phyloP scores from a whole-genome alignment of 2,329 filamentous ascomycete genomes.

The Fusarium graminum region DNA sequence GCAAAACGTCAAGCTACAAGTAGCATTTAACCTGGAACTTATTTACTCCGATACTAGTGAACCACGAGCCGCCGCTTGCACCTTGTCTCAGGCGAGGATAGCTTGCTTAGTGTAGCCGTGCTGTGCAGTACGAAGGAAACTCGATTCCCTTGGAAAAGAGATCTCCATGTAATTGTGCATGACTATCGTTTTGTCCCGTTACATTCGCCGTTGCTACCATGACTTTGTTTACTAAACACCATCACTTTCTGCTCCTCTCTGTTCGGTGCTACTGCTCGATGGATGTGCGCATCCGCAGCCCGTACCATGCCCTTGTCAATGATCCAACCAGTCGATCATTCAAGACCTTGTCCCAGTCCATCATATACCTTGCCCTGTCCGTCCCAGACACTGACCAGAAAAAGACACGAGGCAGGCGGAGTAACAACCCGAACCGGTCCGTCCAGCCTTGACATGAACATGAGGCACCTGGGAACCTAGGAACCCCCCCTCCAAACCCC shows the following conservation, averaged over 20 bases:
- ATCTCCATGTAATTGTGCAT: conserved; percentile 3
- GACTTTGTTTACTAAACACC: not conserved
- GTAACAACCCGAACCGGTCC: conserved; percentile 41
- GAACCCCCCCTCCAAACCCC: conserved; percentile 22
- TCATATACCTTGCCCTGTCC: conserved; percentile 18
- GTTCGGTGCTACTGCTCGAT: not conserved
- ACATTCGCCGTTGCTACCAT: not conserved
- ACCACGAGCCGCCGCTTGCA: conserved; percentile 5
- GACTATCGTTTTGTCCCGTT: conserved; percentile 5
- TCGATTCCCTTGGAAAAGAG: not conserved
- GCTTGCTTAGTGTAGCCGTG: conserved; percentile 1
- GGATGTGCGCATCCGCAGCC: not conserved
- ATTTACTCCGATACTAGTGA: conserved; percentile 23
- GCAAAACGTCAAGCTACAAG: no score
- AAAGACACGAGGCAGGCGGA: conserved; percentile 42
- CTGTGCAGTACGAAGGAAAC: not conserved
- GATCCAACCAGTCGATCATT: conserved; percentile 37
- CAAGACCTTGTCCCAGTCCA: conserved; percentile 26
- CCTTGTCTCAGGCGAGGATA: conserved; percentile 27
- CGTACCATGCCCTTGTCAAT: conserved; percentile 16
- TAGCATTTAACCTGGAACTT: conserved; percentile 6
- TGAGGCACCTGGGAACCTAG: conserved; percentile 5
- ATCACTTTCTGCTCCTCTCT: not conserved
- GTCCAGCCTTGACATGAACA: conserved; percentile 33
- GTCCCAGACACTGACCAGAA: conserved; percentile 30